Percentiles rank a stretch among this genome's conserved stretches.
phyloP scores from a whole-genome alignment of 805 yeast genomes.

The Osmozyma mogii region DNA sequence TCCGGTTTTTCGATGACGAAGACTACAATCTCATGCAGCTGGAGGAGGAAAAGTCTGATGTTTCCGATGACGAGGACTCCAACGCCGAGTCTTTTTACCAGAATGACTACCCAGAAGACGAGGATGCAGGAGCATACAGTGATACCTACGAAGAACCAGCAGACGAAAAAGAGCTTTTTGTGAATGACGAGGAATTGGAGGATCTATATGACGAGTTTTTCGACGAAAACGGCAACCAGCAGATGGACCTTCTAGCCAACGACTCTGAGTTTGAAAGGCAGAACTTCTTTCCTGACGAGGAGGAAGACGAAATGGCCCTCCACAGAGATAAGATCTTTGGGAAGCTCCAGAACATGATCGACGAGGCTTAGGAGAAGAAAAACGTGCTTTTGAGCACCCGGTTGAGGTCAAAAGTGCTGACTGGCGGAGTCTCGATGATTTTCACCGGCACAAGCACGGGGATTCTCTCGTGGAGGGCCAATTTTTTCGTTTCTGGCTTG shows the following conservation, averaged over 20 bases:
- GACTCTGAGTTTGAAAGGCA: constrained; percentile 32
- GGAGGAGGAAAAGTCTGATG: constrained; percentile 26
- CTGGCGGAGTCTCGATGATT: constrained; percentile 20
- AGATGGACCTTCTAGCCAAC: constrained; percentile 15
- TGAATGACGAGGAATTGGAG: constrained; percentile 12
- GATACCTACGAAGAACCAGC: constrained; percentile 10
- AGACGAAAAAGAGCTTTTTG: constrained; percentile 11
- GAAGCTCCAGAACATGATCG: constrained; percentile 46
- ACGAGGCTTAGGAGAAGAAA: constrained; percentile 36
- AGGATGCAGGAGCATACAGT: constrained; percentile 43
- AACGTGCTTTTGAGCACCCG: constrained; percentile 24
- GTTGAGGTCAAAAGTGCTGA: constrained; percentile 26
- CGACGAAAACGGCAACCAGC: constrained; percentile 27
- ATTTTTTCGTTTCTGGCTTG: background rate
- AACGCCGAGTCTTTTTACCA: constrained; percentile 88
- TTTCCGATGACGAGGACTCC: constrained; percentile 73
- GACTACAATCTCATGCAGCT: constrained; percentile 32
- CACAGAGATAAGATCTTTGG: constrained; percentile 60
- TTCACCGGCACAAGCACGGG: constrained; percentile 27
- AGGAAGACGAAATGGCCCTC: constrained; percentile 51
- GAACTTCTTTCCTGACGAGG: constrained; percentile 48
- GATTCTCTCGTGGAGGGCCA: constrained; percentile 6
- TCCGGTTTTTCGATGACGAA: constrained; percentile 48
- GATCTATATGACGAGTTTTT: constrained; percentile 16
- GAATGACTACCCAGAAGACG: constrained; percentile 95